Evolutionary conservation across 2,329 filamentous ascomycete genomes (phyloP), one percentile per base, ranked within the genome.

Genomic region (Ceratocystis albifundus): DNA sequence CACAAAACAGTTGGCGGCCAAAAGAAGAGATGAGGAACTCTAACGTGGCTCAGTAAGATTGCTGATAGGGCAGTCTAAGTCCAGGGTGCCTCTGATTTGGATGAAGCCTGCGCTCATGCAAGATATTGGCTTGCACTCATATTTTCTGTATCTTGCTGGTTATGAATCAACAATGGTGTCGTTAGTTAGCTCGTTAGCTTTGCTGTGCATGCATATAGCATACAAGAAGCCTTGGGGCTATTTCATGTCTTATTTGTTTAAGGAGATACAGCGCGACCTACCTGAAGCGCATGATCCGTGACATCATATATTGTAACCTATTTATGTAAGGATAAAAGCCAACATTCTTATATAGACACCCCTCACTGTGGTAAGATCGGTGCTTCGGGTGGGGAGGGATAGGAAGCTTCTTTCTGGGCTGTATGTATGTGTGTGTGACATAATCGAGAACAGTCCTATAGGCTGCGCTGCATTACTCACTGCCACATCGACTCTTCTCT

Each of bases 281-380:
- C 48, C 36, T 41, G 25, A 22, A 62, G 20, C 10, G 20, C 50
- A 32, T 46, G 10, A 17, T 63, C 30, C 30, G 44, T 63, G 44
- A 50, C 44, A 63, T 63, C 61, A 63, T 50, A 50, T 63, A 4
- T 63, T 48, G 22, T 17, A 17, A 8, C 15, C 25, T 36, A 32
- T 59, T 59, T 53, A 1, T 36, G 17, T n/a, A 8, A 5, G 2
- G 2, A 36, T 0, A 15, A 17, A 2, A 4, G n/a, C 1, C n/a
- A 36, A n/a, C 15, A 6, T 30, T 10, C 30, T 20, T 30, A 30
- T 59, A 59, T 36, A 7, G 15, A 36, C 28, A 59, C 55, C 30
- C 53, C 55, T 36, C 6, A 7, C 4, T 8, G 17, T 5, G 10
- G 30, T 59, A 36, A 59, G 55, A 36, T 59, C 55, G 55, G 55